phyloP scores from a whole-genome alignment of 192 early-diverging fungal genomes.

The Hyaloraphidium curvatum region DNA sequence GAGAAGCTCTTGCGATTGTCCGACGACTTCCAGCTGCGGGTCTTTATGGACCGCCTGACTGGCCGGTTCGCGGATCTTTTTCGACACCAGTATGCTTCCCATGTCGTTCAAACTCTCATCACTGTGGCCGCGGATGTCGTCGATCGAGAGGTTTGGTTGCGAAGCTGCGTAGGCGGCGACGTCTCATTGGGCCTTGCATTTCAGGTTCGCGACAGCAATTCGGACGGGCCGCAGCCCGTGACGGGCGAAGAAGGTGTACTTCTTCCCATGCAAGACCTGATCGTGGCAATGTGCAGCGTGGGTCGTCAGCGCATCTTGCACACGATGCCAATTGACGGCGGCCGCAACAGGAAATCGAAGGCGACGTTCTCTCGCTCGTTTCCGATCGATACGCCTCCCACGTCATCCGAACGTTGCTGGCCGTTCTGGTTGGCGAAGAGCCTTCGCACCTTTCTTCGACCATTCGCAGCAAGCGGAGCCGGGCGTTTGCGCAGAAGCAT shows the following conservation, averaged over 20 bases:
- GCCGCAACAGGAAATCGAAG: not conserved
- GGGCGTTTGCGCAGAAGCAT: too few species aligned
- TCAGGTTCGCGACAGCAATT: too few species aligned
- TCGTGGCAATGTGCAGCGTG: constrained; percentile 38
- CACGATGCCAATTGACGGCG: constrained; percentile 11
- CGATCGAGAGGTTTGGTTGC: constrained; percentile 59
- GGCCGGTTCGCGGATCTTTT: constrained; percentile 43
- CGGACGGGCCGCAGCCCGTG: too few species aligned
- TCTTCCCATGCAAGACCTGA: constrained; percentile 43
- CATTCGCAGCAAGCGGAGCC: too few species aligned
- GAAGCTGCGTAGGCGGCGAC: too few species aligned
- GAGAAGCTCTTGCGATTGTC: constrained; percentile 58
- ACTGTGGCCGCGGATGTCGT: constrained; percentile 45
- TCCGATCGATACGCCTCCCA: constrained; percentile 57
- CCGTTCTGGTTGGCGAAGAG: constrained; percentile 44
- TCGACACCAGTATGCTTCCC: constrained; percentile 65
- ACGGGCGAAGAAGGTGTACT: too few species aligned
- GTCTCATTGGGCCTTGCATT: too few species aligned
- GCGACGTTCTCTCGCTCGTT: constrained; percentile 23
- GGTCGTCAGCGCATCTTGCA: not conserved
- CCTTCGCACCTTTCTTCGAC: too few species aligned
- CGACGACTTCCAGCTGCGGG: constrained; percentile 49
- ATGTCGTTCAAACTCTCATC: constrained; percentile 66
- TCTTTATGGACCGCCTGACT: constrained; percentile 37
- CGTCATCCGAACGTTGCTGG: constrained; percentile 46